phyloP scores from a whole-genome alignment of 768 basidiomycete species.

The Psilocybe cubensis region DNA sequence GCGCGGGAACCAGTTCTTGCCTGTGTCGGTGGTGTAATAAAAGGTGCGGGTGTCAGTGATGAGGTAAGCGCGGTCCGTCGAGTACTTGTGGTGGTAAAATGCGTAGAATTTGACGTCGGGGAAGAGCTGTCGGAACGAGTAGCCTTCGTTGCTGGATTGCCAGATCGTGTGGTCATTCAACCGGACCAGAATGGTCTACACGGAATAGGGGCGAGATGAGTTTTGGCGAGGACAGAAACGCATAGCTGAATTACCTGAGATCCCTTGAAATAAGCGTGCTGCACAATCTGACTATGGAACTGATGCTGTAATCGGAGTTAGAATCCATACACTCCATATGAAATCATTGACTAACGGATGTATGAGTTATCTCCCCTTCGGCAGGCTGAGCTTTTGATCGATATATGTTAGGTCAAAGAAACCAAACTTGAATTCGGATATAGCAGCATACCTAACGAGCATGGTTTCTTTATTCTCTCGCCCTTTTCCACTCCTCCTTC shows the following conservation, averaged over 20 bases:
- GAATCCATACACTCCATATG: too few relatives aligned
- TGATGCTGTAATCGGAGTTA: conserved; percentile 62
- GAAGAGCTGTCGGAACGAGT: conserved; percentile 77
- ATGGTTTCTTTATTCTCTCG: conserved; percentile 68
- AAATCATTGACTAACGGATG: conserved; percentile 57
- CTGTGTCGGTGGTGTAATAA: conserved; percentile 86
- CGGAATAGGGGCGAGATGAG: conserved; percentile 9
- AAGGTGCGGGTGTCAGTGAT: conserved; percentile 68
- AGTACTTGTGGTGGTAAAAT: conserved; percentile 86
- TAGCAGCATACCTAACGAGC: conserved; percentile 71
- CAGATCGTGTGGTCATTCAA: conserved; percentile 79
- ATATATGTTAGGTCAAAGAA: neutral
- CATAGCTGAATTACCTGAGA: conserved; percentile 76
- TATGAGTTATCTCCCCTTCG: conserved; percentile 79
- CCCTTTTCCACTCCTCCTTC: conserved; percentile 75
- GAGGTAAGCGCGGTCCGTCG: conserved; percentile 85
- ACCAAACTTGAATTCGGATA: neutral
- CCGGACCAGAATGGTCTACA: conserved; percentile 87
- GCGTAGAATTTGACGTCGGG: conserved; percentile 71
- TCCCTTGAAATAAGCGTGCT: conserved; percentile 84
- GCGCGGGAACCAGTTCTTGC: conserved; percentile 65
- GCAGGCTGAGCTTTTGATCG: conserved; percentile 65
- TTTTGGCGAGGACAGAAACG: too few relatives aligned
- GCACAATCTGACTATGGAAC: conserved; percentile 66
- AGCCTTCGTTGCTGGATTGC: conserved; percentile 97